Evolutionary conservation across 2,329 filamentous ascomycete species (phyloP).

Genomic region (Fusarium ramigenum): DNA sequence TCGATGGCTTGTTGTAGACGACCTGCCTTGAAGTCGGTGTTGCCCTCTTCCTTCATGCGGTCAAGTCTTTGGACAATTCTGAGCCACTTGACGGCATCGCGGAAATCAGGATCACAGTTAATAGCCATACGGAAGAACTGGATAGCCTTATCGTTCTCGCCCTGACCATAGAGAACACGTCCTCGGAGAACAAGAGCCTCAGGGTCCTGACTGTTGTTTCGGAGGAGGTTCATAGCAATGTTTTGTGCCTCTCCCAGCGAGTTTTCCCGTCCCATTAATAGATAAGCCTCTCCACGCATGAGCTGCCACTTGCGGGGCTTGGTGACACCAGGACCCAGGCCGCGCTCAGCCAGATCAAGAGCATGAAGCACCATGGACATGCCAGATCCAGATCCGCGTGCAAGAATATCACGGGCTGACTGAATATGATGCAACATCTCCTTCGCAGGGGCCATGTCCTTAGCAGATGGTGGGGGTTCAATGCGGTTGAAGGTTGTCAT

Average conservation of each 20-base stretch:
- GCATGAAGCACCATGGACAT: constrained; percentile 94
- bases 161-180: constrained; percentile 86
- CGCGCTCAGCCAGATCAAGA: constrained; percentile 87
- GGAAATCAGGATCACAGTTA: constrained; percentile 90
- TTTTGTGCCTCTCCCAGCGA: constrained; percentile 91
- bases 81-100: constrained; percentile 86
- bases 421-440: constrained; percentile 85
- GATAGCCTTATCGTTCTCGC: constrained; percentile 94
- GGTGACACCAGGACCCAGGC: constrained; percentile 77
- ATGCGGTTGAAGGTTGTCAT: constrained; percentile 84
- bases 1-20: constrained; percentile 83
- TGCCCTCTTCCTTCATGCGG: constrained; percentile 93
- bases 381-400: constrained; percentile 77
- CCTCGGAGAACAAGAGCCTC: constrained; percentile 92
- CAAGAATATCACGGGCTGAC: constrained; percentile 80
- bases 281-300: constrained; percentile 88
- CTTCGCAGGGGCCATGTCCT: constrained; percentile 84
- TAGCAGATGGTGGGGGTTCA: constrained; percentile 80
- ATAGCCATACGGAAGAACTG: constrained; percentile 92
- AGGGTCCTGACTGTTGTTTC: constrained; percentile 88
- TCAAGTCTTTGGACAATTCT: constrained; percentile 91
- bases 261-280: constrained; percentile 92
- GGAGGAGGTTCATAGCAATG: constrained; percentile 86
- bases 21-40: constrained; percentile 86
- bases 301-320: constrained; percentile 94